A percentile compares a stretch with the other conserved stretches of the same genome.
These are phyloP conservation scores for Mycena latifolia DNA, from an alignment of 768 basidiomycete genomes.

Conservation along the genomic window DNA sequence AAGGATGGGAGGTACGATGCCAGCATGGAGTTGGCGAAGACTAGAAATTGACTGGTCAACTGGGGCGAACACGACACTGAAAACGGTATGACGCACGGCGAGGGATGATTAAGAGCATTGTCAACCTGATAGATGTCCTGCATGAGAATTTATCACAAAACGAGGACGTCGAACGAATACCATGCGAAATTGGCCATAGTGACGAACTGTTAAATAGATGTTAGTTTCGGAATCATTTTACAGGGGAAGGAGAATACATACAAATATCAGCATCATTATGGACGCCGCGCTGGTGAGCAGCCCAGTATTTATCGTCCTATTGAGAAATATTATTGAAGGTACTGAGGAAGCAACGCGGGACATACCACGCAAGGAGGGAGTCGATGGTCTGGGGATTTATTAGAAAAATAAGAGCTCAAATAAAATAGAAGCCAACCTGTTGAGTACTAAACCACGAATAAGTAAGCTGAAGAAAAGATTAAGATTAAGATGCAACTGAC, in stretches of 20 bases:
- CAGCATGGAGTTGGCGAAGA: slow-evolving; percentile 22
- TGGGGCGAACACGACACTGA: neutral
- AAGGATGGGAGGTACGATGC: neutral
- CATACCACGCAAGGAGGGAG: slow-evolving; percentile 15
- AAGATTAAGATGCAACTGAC: neutral
- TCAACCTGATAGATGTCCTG: neutral
- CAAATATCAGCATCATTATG: slow-evolving; percentile 16
- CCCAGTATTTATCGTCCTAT: slow-evolving; percentile 20
- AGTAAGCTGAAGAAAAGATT: neutral
- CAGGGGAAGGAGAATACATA: neutral
- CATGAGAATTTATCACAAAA: neutral
- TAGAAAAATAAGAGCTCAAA: neutral
- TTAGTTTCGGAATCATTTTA: neutral
- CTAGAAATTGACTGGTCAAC: neutral
- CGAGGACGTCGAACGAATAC: neutral
- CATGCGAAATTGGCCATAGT: slow-evolving; percentile 26
- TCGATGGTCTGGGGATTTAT: slow-evolving; percentile 11
- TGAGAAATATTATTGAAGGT: neutral
- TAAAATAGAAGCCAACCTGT: neutral
- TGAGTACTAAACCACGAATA: neutral
- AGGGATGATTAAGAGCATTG: slow-evolving; percentile 17
- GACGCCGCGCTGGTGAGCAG: slow-evolving; percentile 14
- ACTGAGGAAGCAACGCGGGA: neutral
- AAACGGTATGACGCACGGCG: slow-evolving; percentile 1
- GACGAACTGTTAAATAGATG: slow-evolving; percentile 3